Conservation (phyloP, 192 early-diverging fungal species). For the Coemansia sp. region DNA sequence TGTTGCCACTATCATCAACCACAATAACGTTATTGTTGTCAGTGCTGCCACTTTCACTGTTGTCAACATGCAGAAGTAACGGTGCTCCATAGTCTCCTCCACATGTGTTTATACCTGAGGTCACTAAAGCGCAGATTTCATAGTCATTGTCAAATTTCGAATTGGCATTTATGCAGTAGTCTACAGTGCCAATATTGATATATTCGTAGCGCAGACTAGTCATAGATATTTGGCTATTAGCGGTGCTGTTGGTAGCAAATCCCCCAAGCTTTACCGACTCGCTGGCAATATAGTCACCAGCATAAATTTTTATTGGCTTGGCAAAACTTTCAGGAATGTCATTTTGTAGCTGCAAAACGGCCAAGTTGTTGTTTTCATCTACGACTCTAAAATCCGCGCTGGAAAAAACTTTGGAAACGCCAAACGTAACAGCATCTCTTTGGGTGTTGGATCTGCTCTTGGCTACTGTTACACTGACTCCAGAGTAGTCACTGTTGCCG, state of each 20-base stretch:
- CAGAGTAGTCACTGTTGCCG: background rate
- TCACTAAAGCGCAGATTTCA: slow-evolving; percentile 1
- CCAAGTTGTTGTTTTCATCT: background rate
- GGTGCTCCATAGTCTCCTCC: slow-evolving; percentile 1
- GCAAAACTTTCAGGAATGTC: slow-evolving; percentile 1
- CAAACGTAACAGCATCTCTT: background rate
- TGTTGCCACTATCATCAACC: background rate
- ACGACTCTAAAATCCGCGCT: slow-evolving; percentile 3
- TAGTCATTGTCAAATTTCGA: background rate
- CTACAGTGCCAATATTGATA: background rate
- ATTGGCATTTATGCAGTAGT: background rate
- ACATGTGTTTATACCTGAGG: background rate
- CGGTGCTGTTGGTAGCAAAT: slow-evolving; percentile 1
- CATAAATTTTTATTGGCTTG: slow-evolving; percentile 1
- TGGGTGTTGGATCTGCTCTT: background rate
- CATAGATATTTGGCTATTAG: slow-evolving; percentile 4
- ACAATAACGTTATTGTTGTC: slow-evolving; percentile 1
- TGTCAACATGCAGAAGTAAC: background rate
- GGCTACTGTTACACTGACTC: slow-evolving; percentile 2
- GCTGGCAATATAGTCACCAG: background rate
- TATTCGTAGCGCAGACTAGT: slow-evolving; percentile 2
- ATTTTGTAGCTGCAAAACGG: slow-evolving; percentile 2
- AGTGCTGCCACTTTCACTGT: background rate
- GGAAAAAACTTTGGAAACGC: slow-evolving; percentile 2
- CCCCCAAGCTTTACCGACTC: background rate